Evolutionary conservation across 768 basidiomycete species (phyloP), one percentile per base, ranked within the genome.

Genomic region (Zangia roseola): DNA sequence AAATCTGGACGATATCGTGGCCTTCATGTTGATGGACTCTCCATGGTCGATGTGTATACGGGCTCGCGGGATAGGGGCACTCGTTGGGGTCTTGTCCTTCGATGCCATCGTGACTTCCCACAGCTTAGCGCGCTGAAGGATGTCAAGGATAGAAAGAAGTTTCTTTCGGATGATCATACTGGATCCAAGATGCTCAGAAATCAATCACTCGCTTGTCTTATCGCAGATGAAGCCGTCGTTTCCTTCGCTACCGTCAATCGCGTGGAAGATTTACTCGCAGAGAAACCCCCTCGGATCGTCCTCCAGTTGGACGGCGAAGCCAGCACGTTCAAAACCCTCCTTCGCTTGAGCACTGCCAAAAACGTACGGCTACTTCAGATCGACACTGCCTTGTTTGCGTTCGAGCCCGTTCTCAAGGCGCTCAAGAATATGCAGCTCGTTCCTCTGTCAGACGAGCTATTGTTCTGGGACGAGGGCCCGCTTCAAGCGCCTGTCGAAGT

Each of bases 341-440:
- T 69, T 12, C 63, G 58, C 24, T 55, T 84, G 31, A 74, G 74
- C 50, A 57, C 50, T 6, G 65, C 66, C 14, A 57, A 65, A 16
- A 45, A 67, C 13, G 53, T 79, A 33, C 67, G 65, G 13, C 69
- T 86, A 17, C 59, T 87, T 31, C 81, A 81, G 48, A 80, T 86
- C 23, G 77, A 87, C 54, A 81, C 79, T 0, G 81, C 82, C 0
- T 49, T 86, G 4, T 87, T 86, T 53, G 70, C 85, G 0, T 87
- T 76, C 43, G 78, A 84, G 55, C 83, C 84, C 0, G 70, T 87
- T 25, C 71, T 88, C 17, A 74, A 69, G 33, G 78, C 75, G 2
- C 69, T 88, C n/a, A 76, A 85, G 63, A 61, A 71, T 28, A 75
- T 71, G 53, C 70, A 48, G 10, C 53, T 53, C 2, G 58, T 87